Conservation (phyloP, 2,329 filamentous ascomycete genomes). For the Sclerotinia sclerotiorum region DNA sequence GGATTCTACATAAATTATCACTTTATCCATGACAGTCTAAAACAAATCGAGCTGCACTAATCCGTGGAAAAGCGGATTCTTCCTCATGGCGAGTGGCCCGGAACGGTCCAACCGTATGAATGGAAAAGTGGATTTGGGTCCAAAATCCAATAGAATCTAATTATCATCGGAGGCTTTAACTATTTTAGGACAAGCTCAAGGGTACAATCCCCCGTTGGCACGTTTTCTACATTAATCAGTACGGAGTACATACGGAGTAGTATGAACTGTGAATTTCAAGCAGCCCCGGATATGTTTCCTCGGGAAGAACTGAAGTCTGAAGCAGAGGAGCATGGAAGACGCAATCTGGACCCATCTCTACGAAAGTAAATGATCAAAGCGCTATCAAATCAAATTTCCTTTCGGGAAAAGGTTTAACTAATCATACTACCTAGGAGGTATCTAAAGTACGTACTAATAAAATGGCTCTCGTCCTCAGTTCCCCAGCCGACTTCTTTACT, state of each 20-base stretch:
- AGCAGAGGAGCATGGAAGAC: slow-evolving; percentile 16
- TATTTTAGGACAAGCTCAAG: slow-evolving; percentile 1
- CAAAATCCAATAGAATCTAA: slow-evolving; percentile 13
- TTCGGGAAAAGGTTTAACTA: slow-evolving; percentile 1
- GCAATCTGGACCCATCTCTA: slow-evolving; percentile 20
- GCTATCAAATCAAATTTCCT: slow-evolving; percentile 11
- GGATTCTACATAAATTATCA: slow-evolving; percentile 14
- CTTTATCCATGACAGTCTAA: slow-evolving; percentile 16
- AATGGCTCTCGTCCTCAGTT: neutral
- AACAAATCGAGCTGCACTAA: neutral
- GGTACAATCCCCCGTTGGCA: slow-evolving; percentile 12
- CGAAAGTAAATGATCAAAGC: slow-evolving; percentile 11
- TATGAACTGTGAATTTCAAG: neutral
- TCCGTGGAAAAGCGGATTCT: slow-evolving; percentile 3
- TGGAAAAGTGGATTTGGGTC: neutral
- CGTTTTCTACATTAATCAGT: slow-evolving; percentile 15
- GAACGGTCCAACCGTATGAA: neutral
- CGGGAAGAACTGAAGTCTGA: neutral
- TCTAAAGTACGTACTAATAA: neutral
- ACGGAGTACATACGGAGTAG: neutral
- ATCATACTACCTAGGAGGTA: no score
- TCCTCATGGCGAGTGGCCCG: slow-evolving; percentile 1
- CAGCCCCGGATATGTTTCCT: slow-evolving; percentile 19
- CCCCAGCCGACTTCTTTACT: slow-evolving; percentile 3
- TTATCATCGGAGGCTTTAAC: neutral